Evolutionary conservation across 1,284 basidiomycete species (phyloP).

Genomic region (Austroboletus novae-zelandiae): DNA sequence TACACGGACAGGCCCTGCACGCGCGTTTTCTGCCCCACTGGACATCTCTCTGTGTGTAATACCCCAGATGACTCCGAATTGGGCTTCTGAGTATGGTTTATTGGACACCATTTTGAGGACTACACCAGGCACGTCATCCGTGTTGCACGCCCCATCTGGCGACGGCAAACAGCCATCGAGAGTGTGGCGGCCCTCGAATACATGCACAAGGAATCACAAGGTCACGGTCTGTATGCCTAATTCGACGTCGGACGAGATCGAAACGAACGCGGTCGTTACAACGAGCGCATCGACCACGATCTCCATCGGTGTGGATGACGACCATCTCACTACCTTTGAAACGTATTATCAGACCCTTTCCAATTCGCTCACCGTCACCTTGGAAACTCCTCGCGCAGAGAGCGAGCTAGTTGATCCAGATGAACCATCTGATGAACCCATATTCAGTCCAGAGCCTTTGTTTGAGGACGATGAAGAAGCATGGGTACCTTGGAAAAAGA

Average conservation of each 20-base stretch:
- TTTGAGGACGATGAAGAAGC: slow-evolving; percentile 17
- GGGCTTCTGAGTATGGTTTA: slow-evolving; percentile 2
- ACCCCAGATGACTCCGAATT: slow-evolving; percentile 2
- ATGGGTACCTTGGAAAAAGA: slow-evolving; percentile 20
- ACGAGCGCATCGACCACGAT: slow-evolving; percentile 4
- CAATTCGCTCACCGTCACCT: slow-evolving; percentile 1
- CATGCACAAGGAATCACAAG: no score
- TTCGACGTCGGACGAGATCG: slow-evolving; percentile 5
- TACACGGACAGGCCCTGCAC: slow-evolving; percentile 6
- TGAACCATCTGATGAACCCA: background rate
- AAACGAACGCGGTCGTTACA: slow-evolving; percentile 2
- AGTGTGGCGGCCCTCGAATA: background rate
- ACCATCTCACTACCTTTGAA: slow-evolving; percentile 5
- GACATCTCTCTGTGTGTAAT: background rate
- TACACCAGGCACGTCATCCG: background rate
- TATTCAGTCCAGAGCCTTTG: background rate
- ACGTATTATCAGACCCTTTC: slow-evolving; percentile 8
- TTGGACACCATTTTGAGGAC: background rate
- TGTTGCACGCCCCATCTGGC: background rate
- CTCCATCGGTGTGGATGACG: background rate
- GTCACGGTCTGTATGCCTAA: slow-evolving; percentile 5
- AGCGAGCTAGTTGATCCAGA: slow-evolving; percentile 2
- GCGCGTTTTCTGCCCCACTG: slow-evolving; percentile 6
- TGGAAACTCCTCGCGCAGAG: background rate
- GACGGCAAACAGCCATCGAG: background rate